Base-by-base conservation (phyloP, 2,329 filamentous ascomycete species). In the Xylaria sp. region DNA sequence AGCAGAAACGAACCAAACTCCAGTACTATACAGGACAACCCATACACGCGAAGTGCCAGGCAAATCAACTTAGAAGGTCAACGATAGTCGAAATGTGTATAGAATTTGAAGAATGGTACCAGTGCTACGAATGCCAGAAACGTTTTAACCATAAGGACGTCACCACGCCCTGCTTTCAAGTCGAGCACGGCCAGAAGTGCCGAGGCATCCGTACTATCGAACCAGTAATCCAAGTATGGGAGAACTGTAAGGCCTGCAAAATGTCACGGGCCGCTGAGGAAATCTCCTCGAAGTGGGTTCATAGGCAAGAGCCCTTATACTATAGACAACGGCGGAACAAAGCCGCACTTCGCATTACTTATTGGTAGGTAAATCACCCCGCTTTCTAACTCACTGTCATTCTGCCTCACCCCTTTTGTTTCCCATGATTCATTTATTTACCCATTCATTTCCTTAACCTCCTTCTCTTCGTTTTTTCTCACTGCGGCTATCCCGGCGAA, bases 101-200 rank as follows among this genome's bases (percentile, higher is more conserved):
- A 19, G 13, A 19, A 3, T 17, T 48, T 39, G 34, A 13, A 37
- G 44, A 48, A 34, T 52, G 46, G 17, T 47, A 24, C 2, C 57
- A 58, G 16, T 62, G 60, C 46, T 56, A 56, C 26, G 57, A 60
- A 22, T 62, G 60, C 41, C 57, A 58, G 11, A 21, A 26, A n/a
- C 34, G 39, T 7, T 62, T 47, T 39, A 7, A 34, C 22, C 19
- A 52, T n/a, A 47, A 9, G 13, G 16, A 39, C 11, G 24, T 43
- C 19, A 24, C 22, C 11, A 48, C n/a, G 19, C 38, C 47, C 2
- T 61, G 59, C 17, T 39, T 51, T 13, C 41, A 48, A 11, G 46
- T 39, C 21, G 44, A 45, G 22, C 47, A 48, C 7, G 37, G 41
- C 1, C 4, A 22, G 4, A 43, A 46, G 24, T 63, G 61, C 19